A percentile compares a stretch with the other conserved stretches of the same genome.
Evolutionary conservation across 768 basidiomycete species (phyloP).

Genomic region (Psilocybe azurescens): DNA sequence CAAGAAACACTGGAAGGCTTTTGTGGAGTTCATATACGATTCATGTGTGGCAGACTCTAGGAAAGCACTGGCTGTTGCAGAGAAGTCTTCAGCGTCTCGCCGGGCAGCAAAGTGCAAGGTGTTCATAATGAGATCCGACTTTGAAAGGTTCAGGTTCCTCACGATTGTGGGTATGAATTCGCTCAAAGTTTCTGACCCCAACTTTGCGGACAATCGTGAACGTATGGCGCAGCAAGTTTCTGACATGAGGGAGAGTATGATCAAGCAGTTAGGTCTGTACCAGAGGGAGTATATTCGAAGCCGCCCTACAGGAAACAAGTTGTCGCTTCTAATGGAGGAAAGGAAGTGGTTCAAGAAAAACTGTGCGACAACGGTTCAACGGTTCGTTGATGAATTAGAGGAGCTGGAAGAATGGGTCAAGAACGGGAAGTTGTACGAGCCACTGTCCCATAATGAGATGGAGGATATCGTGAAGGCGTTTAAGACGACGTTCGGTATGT

Average conservation of each 20-base stretch:
- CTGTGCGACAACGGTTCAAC: slow-evolving; percentile 39
- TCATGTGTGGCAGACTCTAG: slow-evolving; percentile 53
- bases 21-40: slow-evolving; percentile 48
- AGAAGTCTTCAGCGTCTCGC: slow-evolving; percentile 54
- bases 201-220: slow-evolving; percentile 8
- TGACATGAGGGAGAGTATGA: not conserved
- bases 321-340: slow-evolving; percentile 24
- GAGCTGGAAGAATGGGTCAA: slow-evolving; percentile 43
- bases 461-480: slow-evolving; percentile 54
- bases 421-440: slow-evolving; percentile 50
- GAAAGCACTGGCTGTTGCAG: slow-evolving; percentile 52
- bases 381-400: slow-evolving; percentile 52
- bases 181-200: slow-evolving; percentile 19
- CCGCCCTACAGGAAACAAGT: not conserved
- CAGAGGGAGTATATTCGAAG: slow-evolving; percentile 12
- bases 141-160: slow-evolving; percentile 53
- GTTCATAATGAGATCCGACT: slow-evolving; percentile 45
- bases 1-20: slow-evolving; percentile 47
- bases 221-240: not conserved
- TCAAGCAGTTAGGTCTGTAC: slow-evolving; percentile 6
- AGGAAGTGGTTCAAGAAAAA: slow-evolving; percentile 48
- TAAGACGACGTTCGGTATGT: slow-evolving; percentile 41
- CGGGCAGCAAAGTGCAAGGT: slow-evolving; percentile 53
- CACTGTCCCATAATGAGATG: slow-evolving; percentile 57
- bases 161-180: not conserved